Conservation (phyloP, 2,329 filamentous ascomycete genomes). For the Calonectria ilicicola region DNA sequence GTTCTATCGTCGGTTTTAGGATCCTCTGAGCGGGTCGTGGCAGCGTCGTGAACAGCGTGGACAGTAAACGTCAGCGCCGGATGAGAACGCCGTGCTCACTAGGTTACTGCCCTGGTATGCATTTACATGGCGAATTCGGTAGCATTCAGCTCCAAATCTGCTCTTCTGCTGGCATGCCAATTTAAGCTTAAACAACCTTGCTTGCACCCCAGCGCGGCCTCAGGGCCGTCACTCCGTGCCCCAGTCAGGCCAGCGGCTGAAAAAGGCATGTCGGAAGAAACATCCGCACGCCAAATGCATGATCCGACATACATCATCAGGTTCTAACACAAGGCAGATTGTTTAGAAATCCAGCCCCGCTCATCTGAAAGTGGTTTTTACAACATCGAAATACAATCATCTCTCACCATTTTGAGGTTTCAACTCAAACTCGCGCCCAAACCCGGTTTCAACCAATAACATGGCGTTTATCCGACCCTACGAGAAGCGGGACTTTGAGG, state of each 20-base stretch:
- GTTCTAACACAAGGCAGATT: not conserved
- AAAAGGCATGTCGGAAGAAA: not conserved
- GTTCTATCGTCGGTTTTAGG: too few species aligned
- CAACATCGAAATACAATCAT: not conserved
- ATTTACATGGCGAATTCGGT: not conserved
- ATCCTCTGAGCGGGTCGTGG: too few species aligned
- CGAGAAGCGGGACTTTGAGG: slow-evolving; percentile 53
- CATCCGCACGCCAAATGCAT: not conserved
- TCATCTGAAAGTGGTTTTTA: not conserved
- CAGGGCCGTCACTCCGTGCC: not conserved
- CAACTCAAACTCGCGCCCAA: not conserved
- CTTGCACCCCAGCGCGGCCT: not conserved
- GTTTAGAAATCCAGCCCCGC: not conserved
- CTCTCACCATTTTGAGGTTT: too few species aligned
- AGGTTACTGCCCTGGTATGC: too few species aligned
- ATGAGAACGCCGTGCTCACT: too few species aligned
- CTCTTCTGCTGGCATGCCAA: not conserved
- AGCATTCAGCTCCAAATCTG: not conserved
- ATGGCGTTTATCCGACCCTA: slow-evolving; percentile 62
- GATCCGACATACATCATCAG: not conserved
- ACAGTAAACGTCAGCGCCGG: too few species aligned
- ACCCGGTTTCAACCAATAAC: not conserved
- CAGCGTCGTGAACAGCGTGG: too few species aligned
- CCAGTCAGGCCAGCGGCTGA: not conserved
- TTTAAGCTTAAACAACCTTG: not conserved